A percentile compares a stretch with the other conserved stretches of the same genome.
phyloP scores from a whole-genome alignment of 495 filamentous ascomycete species.

The Penicillium pulvis region DNA sequence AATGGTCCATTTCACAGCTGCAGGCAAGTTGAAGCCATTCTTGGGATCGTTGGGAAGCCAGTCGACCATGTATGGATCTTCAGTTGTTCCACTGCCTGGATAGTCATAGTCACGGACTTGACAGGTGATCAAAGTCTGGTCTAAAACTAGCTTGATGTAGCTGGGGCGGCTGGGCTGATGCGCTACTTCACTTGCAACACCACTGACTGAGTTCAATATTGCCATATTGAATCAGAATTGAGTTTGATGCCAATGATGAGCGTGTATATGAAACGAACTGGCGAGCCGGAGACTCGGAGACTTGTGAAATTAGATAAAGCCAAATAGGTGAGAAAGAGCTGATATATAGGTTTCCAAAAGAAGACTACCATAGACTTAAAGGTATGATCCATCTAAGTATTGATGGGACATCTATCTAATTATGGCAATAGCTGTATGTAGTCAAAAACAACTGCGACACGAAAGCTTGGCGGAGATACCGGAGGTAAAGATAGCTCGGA shows the following conservation, averaged over 20 bases:
- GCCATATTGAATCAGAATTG: background rate
- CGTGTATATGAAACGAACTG: too few relatives aligned
- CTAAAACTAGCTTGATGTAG: slow-evolving; percentile 8
- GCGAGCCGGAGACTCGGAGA: too few relatives aligned
- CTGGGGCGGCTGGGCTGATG: background rate
- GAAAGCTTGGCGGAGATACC: background rate
- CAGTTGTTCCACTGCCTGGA: slow-evolving; percentile 58
- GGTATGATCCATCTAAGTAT: background rate
- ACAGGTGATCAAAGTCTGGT: slow-evolving; percentile 39
- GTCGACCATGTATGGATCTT: slow-evolving; percentile 65
- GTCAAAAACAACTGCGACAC: background rate
- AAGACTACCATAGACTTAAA: background rate
- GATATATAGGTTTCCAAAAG: too few relatives aligned
- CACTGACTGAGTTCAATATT: background rate
- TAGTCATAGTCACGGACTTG: slow-evolving; percentile 54
- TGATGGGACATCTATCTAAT: background rate
- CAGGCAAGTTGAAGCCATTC: slow-evolving; percentile 59
- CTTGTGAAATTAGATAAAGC: too few relatives aligned
- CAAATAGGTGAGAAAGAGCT: background rate
- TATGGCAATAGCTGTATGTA: background rate
- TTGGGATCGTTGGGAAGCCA: slow-evolving; percentile 61
- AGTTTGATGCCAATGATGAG: background rate
- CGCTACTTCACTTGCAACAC: background rate
- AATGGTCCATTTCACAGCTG: slow-evolving; percentile 60
- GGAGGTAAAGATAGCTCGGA: background rate